These are phyloP conservation scores for Rehmannia glutinosa DNA, from an alignment of 257 asterid species.

Conservation along the genomic window DNA sequence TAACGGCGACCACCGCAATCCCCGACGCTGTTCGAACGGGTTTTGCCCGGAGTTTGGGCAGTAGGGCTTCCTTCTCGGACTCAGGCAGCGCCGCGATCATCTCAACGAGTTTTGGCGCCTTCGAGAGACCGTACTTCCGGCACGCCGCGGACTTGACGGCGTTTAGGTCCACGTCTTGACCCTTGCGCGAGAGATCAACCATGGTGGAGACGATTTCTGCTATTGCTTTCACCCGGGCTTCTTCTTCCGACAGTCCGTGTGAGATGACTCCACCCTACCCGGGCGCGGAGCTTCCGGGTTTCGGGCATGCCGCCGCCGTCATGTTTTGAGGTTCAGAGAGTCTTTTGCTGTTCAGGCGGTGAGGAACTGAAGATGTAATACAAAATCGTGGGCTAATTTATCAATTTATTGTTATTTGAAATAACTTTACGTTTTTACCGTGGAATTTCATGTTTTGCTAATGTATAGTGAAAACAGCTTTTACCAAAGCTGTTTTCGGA, in stretches of 20 bases:
- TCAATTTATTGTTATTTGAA: no score
- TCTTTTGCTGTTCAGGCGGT: not conserved
- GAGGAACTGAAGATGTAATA: no score
- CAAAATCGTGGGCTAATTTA: no score
- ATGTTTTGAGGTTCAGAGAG: constrained; percentile 15
- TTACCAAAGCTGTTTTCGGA: no score
- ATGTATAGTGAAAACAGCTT: no score
- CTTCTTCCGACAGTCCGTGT: constrained; percentile 80
- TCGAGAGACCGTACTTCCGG: constrained; percentile 84
- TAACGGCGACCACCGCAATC: constrained; percentile 98
- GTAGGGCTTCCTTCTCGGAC: constrained; percentile 72
- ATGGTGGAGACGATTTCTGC: constrained; percentile 89
- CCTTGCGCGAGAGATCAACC: constrained; percentile 83
- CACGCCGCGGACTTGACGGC: constrained; percentile 91
- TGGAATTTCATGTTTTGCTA: no score
- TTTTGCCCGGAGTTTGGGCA: constrained; percentile 92
- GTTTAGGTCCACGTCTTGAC: constrained; percentile 82
- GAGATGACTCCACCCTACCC: constrained; percentile 86
- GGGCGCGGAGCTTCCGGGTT: constrained; percentile 82
- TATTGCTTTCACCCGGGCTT: constrained; percentile 91
- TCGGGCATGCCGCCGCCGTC: constrained; percentile 73
- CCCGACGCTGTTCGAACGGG: constrained; percentile 99
- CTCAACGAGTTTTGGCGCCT: constrained; percentile 95
- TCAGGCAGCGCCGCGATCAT: constrained; percentile 98
- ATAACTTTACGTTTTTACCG: no score